Evolutionary conservation across 176 grass and related monocot species (phyloP).

Genomic region (maize (Zea mays)): Zm-B73-REFERENCE-NAM-5.0 NC_050098.1:170318001-170318500

Average conservation of each 20-base stretch:
- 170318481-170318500: not conserved
- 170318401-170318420: not conserved
- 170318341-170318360: conserved; percentile 12
- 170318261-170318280: not conserved
- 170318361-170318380: conserved; percentile 21
- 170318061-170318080: too few species aligned
- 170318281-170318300: not conserved
- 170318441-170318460: not conserved
- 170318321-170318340: conserved; percentile 14
- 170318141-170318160: too few species aligned
- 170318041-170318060: too few species aligned
- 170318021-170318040: too few species aligned
- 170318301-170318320: conserved; percentile 12
- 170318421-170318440: conserved; percentile 3
- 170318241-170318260: conserved; percentile 16
- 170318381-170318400: not conserved
- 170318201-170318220: conserved; percentile 3
- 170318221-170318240: not conserved
- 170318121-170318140: too few species aligned
- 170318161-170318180: too few species aligned
- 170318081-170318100: too few species aligned
- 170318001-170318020: too few species aligned
- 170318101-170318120: too few species aligned
- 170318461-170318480: conserved; percentile 23
- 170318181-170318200: too few species aligned